Conservation (phyloP, 2,329 filamentous ascomycete species). For the Aureobasidium uvarum region DNA sequence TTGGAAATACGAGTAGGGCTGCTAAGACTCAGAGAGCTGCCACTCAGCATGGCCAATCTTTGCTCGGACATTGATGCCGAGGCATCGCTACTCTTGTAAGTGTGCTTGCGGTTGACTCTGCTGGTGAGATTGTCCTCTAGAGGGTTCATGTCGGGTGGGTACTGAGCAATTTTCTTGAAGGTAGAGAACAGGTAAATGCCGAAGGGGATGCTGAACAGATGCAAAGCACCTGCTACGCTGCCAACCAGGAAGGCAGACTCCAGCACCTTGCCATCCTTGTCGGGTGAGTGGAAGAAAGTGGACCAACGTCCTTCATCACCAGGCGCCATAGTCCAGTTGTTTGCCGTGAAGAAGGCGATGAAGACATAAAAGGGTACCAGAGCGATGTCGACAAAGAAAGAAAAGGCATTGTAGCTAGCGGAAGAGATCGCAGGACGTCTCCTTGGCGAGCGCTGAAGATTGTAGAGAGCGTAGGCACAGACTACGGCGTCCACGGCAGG, state of each 20-base stretch:
- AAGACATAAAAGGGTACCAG: constrained; percentile 64
- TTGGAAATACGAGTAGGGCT: constrained; percentile 40
- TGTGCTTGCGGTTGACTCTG: constrained; percentile 60
- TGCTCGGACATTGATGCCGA: constrained; percentile 56
- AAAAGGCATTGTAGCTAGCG: constrained; percentile 85
- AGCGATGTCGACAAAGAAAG: constrained; percentile 67
- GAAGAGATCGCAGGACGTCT: constrained; percentile 74
- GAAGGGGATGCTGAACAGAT: constrained; percentile 66
- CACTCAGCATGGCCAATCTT: constrained; percentile 54
- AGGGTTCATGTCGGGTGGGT: constrained; percentile 95
- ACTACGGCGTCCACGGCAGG: constrained; percentile 72
- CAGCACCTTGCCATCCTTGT: constrained; percentile 61
- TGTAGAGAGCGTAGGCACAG: constrained; percentile 75
- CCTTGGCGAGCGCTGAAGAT: constrained; percentile 68
- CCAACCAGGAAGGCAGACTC: constrained; percentile 65
- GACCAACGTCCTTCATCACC: constrained; percentile 59
- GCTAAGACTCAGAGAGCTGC: constrained; percentile 45
- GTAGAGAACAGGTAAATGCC: constrained; percentile 72
- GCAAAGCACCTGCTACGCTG: constrained; percentile 63
- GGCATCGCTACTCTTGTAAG: constrained; percentile 65
- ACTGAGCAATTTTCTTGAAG: constrained; percentile 75
- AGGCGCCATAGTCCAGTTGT: constrained; percentile 51
- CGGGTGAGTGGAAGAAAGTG: constrained; percentile 60
- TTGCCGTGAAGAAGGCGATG: constrained; percentile 54
- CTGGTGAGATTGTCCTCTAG: constrained; percentile 82